Percentiles rank a stretch among this genome's conserved stretches.
These are phyloP conservation scores for Backusella australiensis DNA, from an alignment of 192 early-diverging fungal species.

Conservation along the genomic window DNA sequence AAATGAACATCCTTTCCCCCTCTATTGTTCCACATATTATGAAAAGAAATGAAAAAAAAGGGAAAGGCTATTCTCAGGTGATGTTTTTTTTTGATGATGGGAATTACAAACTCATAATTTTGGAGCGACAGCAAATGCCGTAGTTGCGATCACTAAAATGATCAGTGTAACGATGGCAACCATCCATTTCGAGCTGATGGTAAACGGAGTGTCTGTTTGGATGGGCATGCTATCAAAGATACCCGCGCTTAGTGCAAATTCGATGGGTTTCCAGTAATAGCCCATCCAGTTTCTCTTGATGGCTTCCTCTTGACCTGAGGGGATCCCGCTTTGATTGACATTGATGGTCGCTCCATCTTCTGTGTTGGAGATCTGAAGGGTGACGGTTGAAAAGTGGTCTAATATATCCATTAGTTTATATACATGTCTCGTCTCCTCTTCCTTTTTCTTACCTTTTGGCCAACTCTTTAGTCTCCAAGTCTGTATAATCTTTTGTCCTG, in stretches of 20 bases:
- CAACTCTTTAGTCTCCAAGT: neutral
- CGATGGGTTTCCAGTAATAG: conserved; percentile 95
- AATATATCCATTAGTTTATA: neutral
- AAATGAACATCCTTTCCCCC: neutral
- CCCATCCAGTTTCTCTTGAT: conserved; percentile 84
- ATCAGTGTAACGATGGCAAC: neutral
- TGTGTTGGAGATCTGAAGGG: conserved; percentile 68
- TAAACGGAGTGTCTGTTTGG: neutral
- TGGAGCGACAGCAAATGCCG: neutral
- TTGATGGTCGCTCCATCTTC: conserved; percentile 64
- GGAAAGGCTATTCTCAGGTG: neutral
- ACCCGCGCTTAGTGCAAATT: conserved; percentile 24
- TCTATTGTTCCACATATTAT: no score
- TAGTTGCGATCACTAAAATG: neutral
- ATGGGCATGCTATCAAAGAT: neutral
- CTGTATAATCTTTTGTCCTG: neutral
- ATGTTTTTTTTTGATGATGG: neutral
- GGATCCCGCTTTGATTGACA: conserved; percentile 81
- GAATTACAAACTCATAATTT: neutral
- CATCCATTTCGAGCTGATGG: neutral
- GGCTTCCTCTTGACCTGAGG: conserved; percentile 84
- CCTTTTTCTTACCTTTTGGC: conserved; percentile 14
- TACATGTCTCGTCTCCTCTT: neutral
- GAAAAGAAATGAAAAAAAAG: neutral
- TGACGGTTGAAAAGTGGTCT: conserved; percentile 84